Base-by-base conservation (phyloP, 371 early-diverging fungal species). In the Neoconidiobolus thromboides region DNA sequence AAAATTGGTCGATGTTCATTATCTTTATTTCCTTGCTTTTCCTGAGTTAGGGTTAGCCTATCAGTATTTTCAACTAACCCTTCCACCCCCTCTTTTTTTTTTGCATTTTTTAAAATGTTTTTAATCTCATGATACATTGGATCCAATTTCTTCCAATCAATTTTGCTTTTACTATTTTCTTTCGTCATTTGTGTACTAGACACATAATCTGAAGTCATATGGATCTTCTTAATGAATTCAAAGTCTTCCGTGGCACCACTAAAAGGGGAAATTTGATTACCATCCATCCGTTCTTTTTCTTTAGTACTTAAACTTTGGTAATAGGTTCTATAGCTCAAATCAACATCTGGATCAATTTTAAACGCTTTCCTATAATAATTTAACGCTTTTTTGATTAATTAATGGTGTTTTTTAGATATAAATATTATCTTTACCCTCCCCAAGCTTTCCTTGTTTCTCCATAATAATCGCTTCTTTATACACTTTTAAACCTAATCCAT, bases 331-430 rank as follows among this genome's bases (percentile, higher is more conserved):
- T 74, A 78, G 3, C 55, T 65, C 64, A 60, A 54, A 61, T 77
- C 77, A 2, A 75, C 67, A 61, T 74, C 65, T 1, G 72, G 68
- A 63, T 77, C 69, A 48, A 76, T 48, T 60, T 71, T 71, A 55
- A 77, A 77, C 14, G 79, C 79, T 51, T 68, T 71, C 26, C 74
- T 69, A 62, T 79, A 79, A 42, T 65, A 50, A 7, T 63, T 68
- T n/a, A 79, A 52, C 41, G 79, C 79, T 78, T 47, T 14, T 26
- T 26, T 26, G 26, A 12, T 15, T 42, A 42, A n/a, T n/a, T 53
- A 26, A 55, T 46, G 41, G 52, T 41, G 6, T 3, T 38, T 39
- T 43, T 55, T 46, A 7, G 38, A 37, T 43, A 55, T 15, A n/a
- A 46, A 43, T 7, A n/a, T 6, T 40, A 37, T 57, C 3, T 39